A percentile compares a stretch with the other conserved stretches of the same genome.
phyloP scores from a whole-genome alignment of 2,329 filamentous ascomycete genomes.

The Stemphylium beticola region DNA sequence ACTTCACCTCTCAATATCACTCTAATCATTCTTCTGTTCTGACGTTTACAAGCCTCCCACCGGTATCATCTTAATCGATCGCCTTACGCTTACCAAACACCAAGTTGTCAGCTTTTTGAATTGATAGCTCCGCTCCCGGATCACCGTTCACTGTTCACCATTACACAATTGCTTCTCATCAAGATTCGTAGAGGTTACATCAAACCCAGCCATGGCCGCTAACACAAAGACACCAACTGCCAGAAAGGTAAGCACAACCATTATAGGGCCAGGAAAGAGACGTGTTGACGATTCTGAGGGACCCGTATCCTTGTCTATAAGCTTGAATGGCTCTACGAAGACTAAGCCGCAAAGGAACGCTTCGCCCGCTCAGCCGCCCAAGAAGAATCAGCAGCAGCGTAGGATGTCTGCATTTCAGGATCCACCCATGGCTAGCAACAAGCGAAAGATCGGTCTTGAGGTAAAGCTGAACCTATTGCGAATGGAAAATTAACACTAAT shows the following conservation, averaged over 20 bases:
- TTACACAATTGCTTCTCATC: no score
- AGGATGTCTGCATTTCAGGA: not conserved
- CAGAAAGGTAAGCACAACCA: constrained; percentile 8
- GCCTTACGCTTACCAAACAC: no score
- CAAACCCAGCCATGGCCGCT: not conserved
- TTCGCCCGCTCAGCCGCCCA: not conserved
- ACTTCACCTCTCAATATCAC: no score
- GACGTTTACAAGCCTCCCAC: no score
- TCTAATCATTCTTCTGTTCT: no score
- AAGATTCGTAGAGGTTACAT: not conserved
- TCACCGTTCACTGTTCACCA: no score
- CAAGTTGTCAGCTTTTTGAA: no score
- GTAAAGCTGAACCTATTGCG: not conserved
- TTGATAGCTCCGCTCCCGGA: no score
- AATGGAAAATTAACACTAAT: not conserved
- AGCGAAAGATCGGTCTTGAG: constrained; percentile 14
- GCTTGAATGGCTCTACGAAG: not conserved
- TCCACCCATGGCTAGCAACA: not conserved
- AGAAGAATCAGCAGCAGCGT: not conserved
- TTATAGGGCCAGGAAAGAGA: not conserved
- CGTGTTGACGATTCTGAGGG: not conserved
- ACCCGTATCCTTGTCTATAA: not conserved
- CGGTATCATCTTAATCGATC: no score
- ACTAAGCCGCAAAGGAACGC: not conserved
- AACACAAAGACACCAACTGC: constrained; percentile 11